phyloP scores from a whole-genome alignment of 352 stramenopile species.

The Globisporangium ultimum region DNA sequence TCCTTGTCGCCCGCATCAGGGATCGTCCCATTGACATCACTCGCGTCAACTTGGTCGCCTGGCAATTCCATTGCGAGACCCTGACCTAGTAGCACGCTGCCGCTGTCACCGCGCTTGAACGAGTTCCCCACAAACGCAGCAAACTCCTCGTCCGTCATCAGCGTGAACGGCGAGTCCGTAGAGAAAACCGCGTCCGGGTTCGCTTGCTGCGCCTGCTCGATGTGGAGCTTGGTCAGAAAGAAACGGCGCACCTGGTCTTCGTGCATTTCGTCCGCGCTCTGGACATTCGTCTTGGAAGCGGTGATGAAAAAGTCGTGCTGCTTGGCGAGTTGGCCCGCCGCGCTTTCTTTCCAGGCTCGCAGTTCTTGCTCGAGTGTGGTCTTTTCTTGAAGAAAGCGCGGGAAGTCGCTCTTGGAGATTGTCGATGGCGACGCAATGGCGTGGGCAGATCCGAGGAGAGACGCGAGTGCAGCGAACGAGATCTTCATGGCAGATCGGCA shows the following conservation, averaged over 20 bases:
- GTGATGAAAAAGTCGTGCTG: constrained; percentile 34
- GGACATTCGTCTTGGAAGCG: constrained; percentile 6
- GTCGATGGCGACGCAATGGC: constrained; percentile 11
- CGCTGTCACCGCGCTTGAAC: constrained; percentile 20
- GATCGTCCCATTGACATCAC: constrained; percentile 9
- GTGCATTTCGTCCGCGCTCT: constrained; percentile 10
- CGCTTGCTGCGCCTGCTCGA: constrained; percentile 36
- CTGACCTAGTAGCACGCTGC: too few relatives aligned
- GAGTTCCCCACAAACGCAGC: constrained; percentile 42
- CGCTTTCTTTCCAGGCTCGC: constrained; percentile 45
- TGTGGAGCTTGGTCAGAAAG: constrained; percentile 59
- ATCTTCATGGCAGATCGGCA: constrained; percentile 27
- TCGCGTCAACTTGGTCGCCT: not conserved
- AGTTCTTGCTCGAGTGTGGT: constrained; percentile 35
- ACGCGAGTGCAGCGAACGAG: constrained; percentile 22
- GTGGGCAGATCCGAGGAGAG: constrained; percentile 14
- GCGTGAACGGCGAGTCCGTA: constrained; percentile 60
- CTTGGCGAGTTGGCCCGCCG: constrained; percentile 43
- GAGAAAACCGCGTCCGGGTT: constrained; percentile 71
- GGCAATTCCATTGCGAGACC: not conserved
- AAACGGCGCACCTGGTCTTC: constrained; percentile 55
- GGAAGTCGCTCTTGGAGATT: constrained; percentile 19
- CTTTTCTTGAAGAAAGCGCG: constrained; percentile 48
- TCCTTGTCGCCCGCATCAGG: constrained; percentile 29
- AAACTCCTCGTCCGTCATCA: constrained; percentile 75